Percentiles rank a stretch among this genome's conserved stretches.
Conservation (phyloP, 2,329 filamentous ascomycete species). For the Botrytis porri region DNA sequence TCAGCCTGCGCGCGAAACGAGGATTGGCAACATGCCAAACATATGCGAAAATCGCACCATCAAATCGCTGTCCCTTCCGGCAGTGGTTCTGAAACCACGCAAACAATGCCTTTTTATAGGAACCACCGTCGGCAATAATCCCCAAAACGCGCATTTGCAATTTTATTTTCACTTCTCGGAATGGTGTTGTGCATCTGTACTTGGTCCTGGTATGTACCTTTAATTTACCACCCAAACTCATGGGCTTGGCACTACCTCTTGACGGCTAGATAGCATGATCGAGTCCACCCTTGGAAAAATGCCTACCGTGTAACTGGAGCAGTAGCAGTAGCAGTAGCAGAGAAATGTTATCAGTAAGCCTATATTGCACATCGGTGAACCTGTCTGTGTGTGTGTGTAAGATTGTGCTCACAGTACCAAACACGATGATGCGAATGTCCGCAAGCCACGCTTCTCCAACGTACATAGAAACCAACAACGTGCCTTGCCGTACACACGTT, state of each 20-base stretch:
- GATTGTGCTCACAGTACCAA: not conserved
- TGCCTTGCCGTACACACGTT: not conserved
- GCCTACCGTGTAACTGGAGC: not conserved
- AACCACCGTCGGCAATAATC: not conserved
- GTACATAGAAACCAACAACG: conserved; percentile 6
- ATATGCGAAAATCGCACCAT: not conserved
- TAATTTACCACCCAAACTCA: not conserved
- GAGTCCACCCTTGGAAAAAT: not conserved
- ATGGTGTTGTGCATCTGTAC: not conserved
- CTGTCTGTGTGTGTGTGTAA: not conserved
- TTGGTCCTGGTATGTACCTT: not conserved
- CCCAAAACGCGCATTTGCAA: not conserved
- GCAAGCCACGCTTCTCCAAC: conserved; percentile 4
- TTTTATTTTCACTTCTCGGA: not conserved
- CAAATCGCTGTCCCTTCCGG: not conserved
- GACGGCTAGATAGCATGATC: conserved; percentile 2
- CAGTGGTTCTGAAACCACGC: not conserved
- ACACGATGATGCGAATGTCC: conserved; percentile 6
- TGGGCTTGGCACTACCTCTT: not conserved
- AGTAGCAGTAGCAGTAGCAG: not conserved
- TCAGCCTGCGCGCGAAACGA: not conserved
- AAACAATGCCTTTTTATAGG: not conserved
- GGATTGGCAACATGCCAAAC: not conserved
- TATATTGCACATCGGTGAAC: not conserved
- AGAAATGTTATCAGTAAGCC: not conserved